Evolutionary conservation across 768 basidiomycete species (phyloP).

Genomic region (Leccinum disarticulatum): DNA sequence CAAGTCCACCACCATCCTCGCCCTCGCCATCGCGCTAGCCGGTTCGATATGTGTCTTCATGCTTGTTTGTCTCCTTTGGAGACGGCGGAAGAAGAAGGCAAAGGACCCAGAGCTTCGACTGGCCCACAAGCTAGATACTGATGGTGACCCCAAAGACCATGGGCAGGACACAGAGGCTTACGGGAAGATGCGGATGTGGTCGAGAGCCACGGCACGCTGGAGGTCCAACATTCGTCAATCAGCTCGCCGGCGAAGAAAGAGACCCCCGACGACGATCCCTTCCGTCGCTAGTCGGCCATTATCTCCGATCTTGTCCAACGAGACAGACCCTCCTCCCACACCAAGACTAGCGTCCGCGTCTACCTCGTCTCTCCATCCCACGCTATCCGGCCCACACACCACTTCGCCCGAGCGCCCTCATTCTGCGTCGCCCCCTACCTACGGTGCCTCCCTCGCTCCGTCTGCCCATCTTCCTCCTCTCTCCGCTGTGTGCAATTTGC

Average conservation of each 20-base stretch:
- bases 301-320: constrained; percentile 16
- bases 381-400: constrained; percentile 3
- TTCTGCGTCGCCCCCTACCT: constrained; percentile 43
- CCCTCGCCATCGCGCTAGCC: constrained; percentile 63
- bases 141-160: constrained; percentile 30
- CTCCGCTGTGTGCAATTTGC: constrained; percentile 7
- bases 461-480: constrained; percentile 3
- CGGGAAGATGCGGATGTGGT: constrained; percentile 60
- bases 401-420: constrained; percentile 15
- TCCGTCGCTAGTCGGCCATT: constrained; percentile 10
- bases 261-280: neutral
- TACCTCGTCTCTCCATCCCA: neutral
- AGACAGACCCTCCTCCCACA: constrained; percentile 1
- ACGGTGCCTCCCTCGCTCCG: constrained; percentile 35
- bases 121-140: constrained; percentile 23
- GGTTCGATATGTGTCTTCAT: constrained; percentile 61
- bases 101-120: constrained; percentile 57
- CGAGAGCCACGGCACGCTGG: constrained; percentile 67
- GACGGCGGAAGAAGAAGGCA: constrained; percentile 38
- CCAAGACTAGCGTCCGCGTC: neutral
- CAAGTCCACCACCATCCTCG: constrained; percentile 51
- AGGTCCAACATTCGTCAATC: constrained; percentile 58
- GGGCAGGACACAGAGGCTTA: constrained; percentile 46
- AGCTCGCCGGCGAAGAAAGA: constrained; percentile 55
- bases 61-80: constrained; percentile 59